These are phyloP conservation scores for Apiospora phragmitis DNA, from an alignment of 2,329 filamentous ascomycete species.

Conservation along the genomic window DNA sequence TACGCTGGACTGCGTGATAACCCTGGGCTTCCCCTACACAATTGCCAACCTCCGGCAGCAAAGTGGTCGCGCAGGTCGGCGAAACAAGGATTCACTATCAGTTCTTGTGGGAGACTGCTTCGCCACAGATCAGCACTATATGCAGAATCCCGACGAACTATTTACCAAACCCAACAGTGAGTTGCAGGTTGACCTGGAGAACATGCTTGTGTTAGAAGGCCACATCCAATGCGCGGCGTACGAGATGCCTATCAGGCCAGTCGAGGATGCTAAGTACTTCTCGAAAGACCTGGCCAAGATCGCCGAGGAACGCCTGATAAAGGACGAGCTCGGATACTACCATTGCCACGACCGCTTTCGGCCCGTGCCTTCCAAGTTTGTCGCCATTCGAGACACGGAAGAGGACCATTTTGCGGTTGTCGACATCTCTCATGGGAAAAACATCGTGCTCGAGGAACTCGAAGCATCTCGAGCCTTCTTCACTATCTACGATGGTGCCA, in stretches of 20 bases:
- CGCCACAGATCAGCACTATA: conserved; percentile 92
- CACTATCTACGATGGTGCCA: conserved; percentile 94
- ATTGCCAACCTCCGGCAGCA: conserved; percentile 95
- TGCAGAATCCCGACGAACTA: conserved; percentile 93
- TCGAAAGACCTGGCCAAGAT: conserved; percentile 70
- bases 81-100: conserved; percentile 91
- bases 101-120: conserved; percentile 88
- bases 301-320: conserved; percentile 70
- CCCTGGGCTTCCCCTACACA: conserved; percentile 91
- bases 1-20: conserved; percentile 88
- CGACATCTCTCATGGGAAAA: conserved; percentile 79
- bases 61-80: conserved; percentile 85
- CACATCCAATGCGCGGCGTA: conserved; percentile 94
- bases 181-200: conserved; percentile 87
- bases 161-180: conserved; percentile 89
- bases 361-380: conserved; percentile 77
- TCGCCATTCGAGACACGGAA: conserved; percentile 84
- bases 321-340: conserved; percentile 78
- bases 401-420: conserved; percentile 94
- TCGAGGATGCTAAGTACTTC: conserved; percentile 77
- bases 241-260: conserved; percentile 87
- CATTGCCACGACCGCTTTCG: conserved; percentile 89
- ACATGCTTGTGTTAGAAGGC: conserved; percentile 87
- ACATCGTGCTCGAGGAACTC: conserved; percentile 90
- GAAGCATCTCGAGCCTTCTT: conserved; percentile 94